Base-by-base conservation (phyloP, 345 rosid species). In the Leavenworthia alabamica region DNA sequence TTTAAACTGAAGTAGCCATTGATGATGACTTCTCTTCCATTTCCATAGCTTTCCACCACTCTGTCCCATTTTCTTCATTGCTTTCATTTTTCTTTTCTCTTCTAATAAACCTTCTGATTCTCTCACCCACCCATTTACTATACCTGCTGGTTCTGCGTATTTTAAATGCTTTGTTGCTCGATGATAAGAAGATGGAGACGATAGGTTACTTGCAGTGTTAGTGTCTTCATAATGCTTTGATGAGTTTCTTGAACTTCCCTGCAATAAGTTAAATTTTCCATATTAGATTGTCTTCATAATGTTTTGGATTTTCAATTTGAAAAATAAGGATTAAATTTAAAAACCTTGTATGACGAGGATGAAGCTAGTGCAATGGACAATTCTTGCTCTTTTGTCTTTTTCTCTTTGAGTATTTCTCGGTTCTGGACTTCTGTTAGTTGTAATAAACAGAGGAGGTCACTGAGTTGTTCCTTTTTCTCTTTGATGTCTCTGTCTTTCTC, bases 21-120 rank as follows among this genome's bases (percentile, higher is more conserved):
- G 91, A 66, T 83, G 89, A 67, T 88, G 95, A 60, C 95, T 85
- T 67, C 95, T 81, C 71, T 88, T 88, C 91, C 91, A 88, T 67
- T 87, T 83, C 96, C 96, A 88, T 10, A 88, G 83, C 75, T 78
- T 88, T 54, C 89, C 87, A 45, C 88, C 90, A 48, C 73, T 63
- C 63, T 88, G 84, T 52, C 84, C 81, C 65, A 73, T 61, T 64
- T 70, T 85, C 69, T 77, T 78, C 80, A 71, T 79, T 49, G 84
- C 67, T 49, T 46, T 71, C 73, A 81, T 87, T 83, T 77, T 85
- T 64, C 82, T 64, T 44, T 71, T 75, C 69, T 72, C 82, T 60
- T 85, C 84, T 35, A 77, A 45, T 45, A 85, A 77, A 41, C 83
- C 79, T 41, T 75, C 79, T 47, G 87, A 68, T 55, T 83, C 84